Evolutionary conservation across 768 basidiomycete species (phyloP).

Genomic region (Termitomyces sp.): DNA sequence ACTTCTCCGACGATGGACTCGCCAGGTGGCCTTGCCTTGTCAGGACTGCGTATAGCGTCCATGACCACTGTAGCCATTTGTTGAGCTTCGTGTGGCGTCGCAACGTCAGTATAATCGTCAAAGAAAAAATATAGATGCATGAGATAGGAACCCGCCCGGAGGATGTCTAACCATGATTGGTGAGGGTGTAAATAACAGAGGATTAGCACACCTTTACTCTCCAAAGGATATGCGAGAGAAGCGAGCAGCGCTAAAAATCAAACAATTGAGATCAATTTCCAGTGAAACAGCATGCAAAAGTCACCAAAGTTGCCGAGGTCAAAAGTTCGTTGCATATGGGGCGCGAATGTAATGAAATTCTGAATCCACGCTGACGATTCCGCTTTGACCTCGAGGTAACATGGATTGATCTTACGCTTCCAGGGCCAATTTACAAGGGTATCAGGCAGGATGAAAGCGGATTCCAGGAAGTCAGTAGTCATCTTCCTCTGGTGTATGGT

Average conservation of each 20-base stretch:
- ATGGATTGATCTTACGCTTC: constrained; percentile 32
- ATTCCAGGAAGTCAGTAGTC: background rate
- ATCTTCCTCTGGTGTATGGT: too few relatives aligned
- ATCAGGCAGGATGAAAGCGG: constrained; percentile 7
- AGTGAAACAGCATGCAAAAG: constrained; percentile 5
- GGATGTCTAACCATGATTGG: background rate
- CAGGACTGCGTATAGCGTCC: background rate
- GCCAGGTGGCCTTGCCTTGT: background rate
- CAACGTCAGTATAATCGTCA: background rate
- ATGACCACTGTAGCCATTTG: background rate
- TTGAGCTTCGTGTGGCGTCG: background rate
- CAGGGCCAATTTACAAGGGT: constrained; percentile 40
- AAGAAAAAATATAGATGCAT: background rate
- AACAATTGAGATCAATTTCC: background rate
- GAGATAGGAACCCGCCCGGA: background rate
- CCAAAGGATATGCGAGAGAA: constrained; percentile 30
- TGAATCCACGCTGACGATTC: constrained; percentile 26
- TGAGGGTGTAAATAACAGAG: background rate
- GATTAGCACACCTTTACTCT: constrained; percentile 24
- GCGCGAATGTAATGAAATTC: constrained; percentile 28
- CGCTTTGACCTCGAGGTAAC: constrained; percentile 23
- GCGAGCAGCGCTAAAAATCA: constrained; percentile 28
- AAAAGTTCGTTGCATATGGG: constrained; percentile 32
- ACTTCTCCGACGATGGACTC: background rate
- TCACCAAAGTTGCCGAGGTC: constrained; percentile 36